A percentile compares a stretch with the other conserved stretches of the same genome.
phyloP scores from a whole-genome alignment of 1,284 basidiomycete species.

The Chalciporus sp. region DNA sequence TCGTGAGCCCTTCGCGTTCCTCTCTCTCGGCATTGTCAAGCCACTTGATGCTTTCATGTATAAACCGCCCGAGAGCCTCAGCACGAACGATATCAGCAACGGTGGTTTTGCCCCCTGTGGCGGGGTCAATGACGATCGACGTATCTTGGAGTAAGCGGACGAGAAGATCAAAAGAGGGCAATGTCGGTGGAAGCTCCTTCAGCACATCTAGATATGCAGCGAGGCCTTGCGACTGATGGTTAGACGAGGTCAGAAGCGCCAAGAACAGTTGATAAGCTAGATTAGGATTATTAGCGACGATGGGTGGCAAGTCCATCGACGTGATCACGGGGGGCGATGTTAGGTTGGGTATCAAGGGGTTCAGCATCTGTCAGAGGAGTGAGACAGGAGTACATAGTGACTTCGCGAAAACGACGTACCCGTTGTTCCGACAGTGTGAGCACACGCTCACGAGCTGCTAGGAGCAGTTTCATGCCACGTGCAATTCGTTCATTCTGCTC shows the following conservation, averaged over 20 bases:
- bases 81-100: constrained; percentile 61
- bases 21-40: constrained; percentile 66
- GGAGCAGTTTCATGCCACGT: constrained; percentile 63
- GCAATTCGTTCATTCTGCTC: constrained; percentile 41
- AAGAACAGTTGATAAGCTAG: constrained; percentile 66
- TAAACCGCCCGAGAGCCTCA: constrained; percentile 68
- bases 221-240: constrained; percentile 42
- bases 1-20: constrained; percentile 62
- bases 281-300: constrained; percentile 67
- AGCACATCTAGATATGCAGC: constrained; percentile 60
- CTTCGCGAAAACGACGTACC: constrained; percentile 39
- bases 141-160: constrained; percentile 65
- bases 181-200: constrained; percentile 51
- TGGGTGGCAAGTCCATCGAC: constrained; percentile 62
- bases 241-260: constrained; percentile 48
- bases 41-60: constrained; percentile 66
- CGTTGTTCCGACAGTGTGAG: constrained; percentile 73
- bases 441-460: constrained; percentile 67
- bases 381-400: background rate
- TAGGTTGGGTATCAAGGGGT: constrained; percentile 44
- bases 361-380: constrained; percentile 33
- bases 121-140: constrained; percentile 43
- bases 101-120: constrained; percentile 50
- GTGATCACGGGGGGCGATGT: constrained; percentile 63
- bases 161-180: constrained; percentile 73